Evolutionary conservation across 257 asterid genomes (phyloP).

Genomic region (Plectranthus barbatus): DNA sequence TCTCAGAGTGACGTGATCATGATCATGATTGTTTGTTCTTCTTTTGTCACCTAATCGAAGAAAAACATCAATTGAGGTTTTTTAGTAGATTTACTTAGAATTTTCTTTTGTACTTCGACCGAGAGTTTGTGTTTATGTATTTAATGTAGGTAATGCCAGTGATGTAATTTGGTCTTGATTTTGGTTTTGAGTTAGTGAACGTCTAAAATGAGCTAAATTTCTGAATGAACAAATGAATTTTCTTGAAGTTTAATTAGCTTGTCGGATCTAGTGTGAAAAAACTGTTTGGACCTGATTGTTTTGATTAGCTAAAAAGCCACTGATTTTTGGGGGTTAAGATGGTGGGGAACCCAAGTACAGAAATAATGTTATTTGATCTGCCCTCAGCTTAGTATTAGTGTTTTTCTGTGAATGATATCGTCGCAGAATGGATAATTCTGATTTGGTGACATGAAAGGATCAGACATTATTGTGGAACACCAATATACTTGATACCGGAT

Average conservation of each 20-base stretch:
- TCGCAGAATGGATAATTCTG: not conserved
- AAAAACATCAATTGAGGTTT: not conserved
- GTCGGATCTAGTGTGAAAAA: not conserved
- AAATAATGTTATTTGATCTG: not conserved
- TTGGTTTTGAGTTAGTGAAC: not conserved
- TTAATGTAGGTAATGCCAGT: not conserved
- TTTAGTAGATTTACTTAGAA: not conserved
- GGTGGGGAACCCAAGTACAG: not conserved
- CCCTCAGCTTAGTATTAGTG: not conserved
- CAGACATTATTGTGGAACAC: not conserved
- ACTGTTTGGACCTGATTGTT: conserved; percentile 2
- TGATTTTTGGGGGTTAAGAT: not conserved
- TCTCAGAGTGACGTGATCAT: not conserved
- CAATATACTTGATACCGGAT: not conserved
- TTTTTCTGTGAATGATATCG: not conserved
- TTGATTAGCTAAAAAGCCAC: not conserved
- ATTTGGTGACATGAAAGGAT: not conserved
- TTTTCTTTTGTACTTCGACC: not conserved
- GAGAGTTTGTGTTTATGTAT: not conserved
- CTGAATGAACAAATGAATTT: not conserved
- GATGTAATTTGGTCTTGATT: not conserved
- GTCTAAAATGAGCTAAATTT: not conserved
- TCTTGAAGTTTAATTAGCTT: not conserved
- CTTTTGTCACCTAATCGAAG: not conserved
- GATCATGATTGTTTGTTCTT: not conserved